Conservation (phyloP, 2,329 filamentous ascomycete genomes). For the Cladophialophora bantiana region DNA sequence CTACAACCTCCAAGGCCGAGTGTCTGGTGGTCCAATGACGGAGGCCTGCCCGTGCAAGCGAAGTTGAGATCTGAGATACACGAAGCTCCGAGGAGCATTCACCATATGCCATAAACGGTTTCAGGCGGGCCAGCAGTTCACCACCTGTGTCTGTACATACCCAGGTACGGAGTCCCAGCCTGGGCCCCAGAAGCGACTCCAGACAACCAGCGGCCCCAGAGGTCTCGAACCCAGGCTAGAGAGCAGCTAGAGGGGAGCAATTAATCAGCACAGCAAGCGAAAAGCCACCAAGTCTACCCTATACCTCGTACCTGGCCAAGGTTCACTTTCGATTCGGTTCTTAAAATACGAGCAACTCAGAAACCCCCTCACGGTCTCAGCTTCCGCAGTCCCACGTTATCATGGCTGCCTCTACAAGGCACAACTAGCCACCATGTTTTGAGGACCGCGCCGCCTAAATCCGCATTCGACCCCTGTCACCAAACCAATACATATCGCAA, state of each 20-base stretch:
- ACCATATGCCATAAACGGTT: neutral
- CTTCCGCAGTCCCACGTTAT: neutral
- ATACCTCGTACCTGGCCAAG: neutral
- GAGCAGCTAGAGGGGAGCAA: neutral
- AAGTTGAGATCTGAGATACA: neutral
- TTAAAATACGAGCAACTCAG: neutral
- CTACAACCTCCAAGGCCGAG: neutral
- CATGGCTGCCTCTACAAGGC: neutral
- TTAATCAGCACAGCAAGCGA: constrained; percentile 5
- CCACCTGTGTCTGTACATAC: neutral
- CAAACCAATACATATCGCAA: neutral
- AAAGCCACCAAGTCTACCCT: neutral
- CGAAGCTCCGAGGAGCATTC: constrained; percentile 1
- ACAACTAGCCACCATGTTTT: neutral
- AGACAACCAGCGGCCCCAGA: neutral
- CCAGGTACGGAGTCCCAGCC: neutral
- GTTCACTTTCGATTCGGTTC: neutral
- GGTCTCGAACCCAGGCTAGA: neutral
- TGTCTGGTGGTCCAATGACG: neutral
- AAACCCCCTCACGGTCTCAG: neutral
- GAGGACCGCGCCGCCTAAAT: neutral
- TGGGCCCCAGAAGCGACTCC: neutral
- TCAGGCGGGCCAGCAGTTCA: neutral
- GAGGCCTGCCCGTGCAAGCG: neutral
- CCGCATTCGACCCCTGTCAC: neutral